Evolutionary conservation across 148 eudicot genomes (phyloP).

Genomic region (Polygonum maritimum): DNA sequence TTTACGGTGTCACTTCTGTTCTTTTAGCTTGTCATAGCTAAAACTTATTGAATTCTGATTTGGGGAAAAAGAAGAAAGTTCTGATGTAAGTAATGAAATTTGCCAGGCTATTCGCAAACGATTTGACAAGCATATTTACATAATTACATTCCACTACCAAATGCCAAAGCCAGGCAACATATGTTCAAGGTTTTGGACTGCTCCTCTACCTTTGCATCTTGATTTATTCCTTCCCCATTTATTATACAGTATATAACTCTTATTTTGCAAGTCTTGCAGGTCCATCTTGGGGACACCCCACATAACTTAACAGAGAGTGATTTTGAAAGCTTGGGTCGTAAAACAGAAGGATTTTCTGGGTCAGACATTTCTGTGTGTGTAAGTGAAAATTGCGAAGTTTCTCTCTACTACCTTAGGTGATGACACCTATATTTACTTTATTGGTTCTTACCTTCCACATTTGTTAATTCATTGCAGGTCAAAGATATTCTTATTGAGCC

Average conservation of each 20-base stretch:
- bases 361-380: conserved; percentile 96
- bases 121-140: conserved; percentile 95
- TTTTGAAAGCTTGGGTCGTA: conserved; percentile 63
- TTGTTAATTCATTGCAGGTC: conserved; percentile 44
- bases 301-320: conserved; percentile 79
- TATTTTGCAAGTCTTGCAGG: too few species aligned
- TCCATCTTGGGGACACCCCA: too few species aligned
- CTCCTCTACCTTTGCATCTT: not conserved
- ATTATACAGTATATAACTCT: not conserved
- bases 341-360: conserved; percentile 92
- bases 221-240: not conserved
- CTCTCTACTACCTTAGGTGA: not conserved
- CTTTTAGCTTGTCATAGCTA: not conserved
- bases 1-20: not conserved
- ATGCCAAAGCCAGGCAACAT: conserved; percentile 86
- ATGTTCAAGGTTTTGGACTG: conserved; percentile 70
- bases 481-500: conserved; percentile 95
- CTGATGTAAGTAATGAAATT: conserved; percentile 9
- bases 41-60: not conserved
- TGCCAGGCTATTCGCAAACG: conserved; percentile 83
- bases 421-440: too few species aligned
- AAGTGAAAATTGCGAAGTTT: conserved; percentile 28
- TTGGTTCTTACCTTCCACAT: too few species aligned
- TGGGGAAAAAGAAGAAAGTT: too few species aligned
- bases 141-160: conserved; percentile 97